Percentiles rank a stretch among this genome's conserved stretches.
Conservation (phyloP, 306 rosid species). For the Macrotyloma uniflorum region DNA sequence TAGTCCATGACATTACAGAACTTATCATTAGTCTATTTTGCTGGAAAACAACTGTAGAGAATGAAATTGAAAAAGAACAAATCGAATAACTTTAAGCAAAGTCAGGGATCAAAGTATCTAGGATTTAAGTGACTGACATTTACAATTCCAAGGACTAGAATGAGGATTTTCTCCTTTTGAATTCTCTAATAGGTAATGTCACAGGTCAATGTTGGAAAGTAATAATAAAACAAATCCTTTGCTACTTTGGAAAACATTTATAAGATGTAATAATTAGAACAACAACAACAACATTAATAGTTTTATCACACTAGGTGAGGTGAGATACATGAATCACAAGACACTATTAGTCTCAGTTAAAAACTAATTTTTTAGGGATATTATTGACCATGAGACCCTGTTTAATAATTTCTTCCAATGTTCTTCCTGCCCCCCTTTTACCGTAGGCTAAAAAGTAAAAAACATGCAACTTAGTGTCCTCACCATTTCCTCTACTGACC, state of each 20-base stretch:
- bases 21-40: not conserved
- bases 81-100: not conserved
- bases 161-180: not conserved
- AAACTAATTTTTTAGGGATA: not conserved
- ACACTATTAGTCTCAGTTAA: not conserved
- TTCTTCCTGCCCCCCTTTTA: not conserved
- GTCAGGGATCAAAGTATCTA: not conserved
- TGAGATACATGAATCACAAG: not conserved
- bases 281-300: not conserved
- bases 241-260: not conserved
- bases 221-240: conserved; percentile 1
- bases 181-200: not conserved
- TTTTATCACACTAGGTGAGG: not conserved
- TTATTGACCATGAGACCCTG: not conserved
- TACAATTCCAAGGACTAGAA: not conserved
- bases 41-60: not conserved
- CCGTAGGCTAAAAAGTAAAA: not conserved
- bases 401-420: not conserved
- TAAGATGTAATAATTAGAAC: not conserved
- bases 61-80: not conserved
- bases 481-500: not conserved
- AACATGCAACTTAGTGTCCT: not conserved
- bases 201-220: not conserved
- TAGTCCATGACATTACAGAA: not conserved
- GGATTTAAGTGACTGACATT: not conserved